Evolutionary conservation across 768 basidiomycete species (phyloP).

Genomic region (Tricholoma flavovirens): DNA sequence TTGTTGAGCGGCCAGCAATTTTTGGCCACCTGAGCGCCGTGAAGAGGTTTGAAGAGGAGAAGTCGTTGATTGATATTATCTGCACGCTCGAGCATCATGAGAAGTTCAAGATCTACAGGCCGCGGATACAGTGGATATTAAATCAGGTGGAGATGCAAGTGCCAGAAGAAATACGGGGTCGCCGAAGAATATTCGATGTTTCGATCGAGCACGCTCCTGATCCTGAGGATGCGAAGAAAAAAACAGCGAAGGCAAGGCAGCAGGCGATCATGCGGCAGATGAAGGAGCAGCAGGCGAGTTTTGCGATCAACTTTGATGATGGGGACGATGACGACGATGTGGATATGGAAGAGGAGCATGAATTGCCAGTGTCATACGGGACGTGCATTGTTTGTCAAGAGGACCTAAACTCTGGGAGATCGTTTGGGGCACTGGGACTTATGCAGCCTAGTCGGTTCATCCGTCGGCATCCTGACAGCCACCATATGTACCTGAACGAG

Average conservation of each 20-base stretch:
- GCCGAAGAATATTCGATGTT: slow-evolving; percentile 38
- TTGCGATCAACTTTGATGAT: slow-evolving; percentile 74
- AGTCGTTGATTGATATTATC: slow-evolving; percentile 65
- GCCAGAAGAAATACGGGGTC: slow-evolving; percentile 48
- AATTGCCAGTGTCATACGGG: slow-evolving; percentile 59
- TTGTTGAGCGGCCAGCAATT: slow-evolving; percentile 59
- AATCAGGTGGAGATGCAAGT: slow-evolving; percentile 49
- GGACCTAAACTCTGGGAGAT: slow-evolving; percentile 62
- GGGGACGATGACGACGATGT: slow-evolving; percentile 68
- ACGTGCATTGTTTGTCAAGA: slow-evolving; percentile 99
- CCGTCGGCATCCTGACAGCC: slow-evolving; percentile 68
- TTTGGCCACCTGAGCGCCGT: slow-evolving; percentile 57
- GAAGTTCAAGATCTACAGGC: slow-evolving; percentile 64
- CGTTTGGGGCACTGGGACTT: slow-evolving; percentile 84
- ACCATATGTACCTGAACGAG: slow-evolving; percentile 65
- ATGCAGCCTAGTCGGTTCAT: slow-evolving; percentile 85
- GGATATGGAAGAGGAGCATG: slow-evolving; percentile 45
- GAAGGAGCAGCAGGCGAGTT: slow-evolving; percentile 86
- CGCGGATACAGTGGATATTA: slow-evolving; percentile 74
- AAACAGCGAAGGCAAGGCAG: slow-evolving; percentile 85
- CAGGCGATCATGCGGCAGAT: slow-evolving; percentile 95
- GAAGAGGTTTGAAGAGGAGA: slow-evolving; percentile 51
- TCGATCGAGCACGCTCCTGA: slow-evolving; percentile 33
- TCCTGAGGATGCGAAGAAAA: slow-evolving; percentile 68
- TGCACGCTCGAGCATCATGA: slow-evolving; percentile 76